These are phyloP conservation scores for Gonapodya prolifera DNA, from an alignment of 192 early-diverging fungal species.

Conservation along the genomic window DNA sequence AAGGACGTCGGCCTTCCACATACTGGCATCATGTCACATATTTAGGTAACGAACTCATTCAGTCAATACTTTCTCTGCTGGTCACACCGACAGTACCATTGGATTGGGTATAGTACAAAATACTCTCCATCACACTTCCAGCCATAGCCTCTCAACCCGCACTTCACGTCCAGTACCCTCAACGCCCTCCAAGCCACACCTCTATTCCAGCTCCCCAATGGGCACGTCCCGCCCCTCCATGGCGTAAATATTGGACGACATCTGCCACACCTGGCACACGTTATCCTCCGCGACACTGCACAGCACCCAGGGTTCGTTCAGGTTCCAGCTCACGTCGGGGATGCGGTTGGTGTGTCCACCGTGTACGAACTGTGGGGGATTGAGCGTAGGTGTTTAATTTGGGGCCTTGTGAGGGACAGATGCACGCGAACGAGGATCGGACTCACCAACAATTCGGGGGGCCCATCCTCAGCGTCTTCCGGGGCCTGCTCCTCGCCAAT, in stretches of 20 bases:
- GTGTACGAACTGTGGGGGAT: conserved; percentile 72
- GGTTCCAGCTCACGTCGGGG: conserved; percentile 93
- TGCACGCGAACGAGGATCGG: no score
- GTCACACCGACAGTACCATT: no score
- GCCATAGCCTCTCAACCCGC: no score
- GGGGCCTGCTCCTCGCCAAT: conserved; percentile 91
- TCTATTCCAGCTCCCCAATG: conserved; percentile 25
- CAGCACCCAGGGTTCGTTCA: conserved; percentile 84
- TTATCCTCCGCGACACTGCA: conserved; percentile 94
- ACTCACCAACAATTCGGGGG: conserved; percentile 80
- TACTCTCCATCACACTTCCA: no score
- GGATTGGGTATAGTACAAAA: no score
- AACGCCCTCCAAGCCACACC: no score
- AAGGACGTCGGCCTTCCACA: neutral
- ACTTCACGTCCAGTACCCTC: no score
- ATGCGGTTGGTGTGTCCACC: conserved; percentile 97
- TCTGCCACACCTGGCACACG: conserved; percentile 97
- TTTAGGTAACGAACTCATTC: no score
- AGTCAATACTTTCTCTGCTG: no score
- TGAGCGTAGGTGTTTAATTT: no score
- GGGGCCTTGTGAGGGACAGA: no score
- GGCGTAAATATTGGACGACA: conserved; percentile 56
- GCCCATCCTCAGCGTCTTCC: conserved; percentile 96
- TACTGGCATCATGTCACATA: no score
- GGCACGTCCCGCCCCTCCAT: conserved; percentile 27